A percentile compares a stretch with the other conserved stretches of the same genome.
Evolutionary conservation across 116 monocot genomes (phyloP).

Genomic region (Phalaenopsis hybrid): DNA sequence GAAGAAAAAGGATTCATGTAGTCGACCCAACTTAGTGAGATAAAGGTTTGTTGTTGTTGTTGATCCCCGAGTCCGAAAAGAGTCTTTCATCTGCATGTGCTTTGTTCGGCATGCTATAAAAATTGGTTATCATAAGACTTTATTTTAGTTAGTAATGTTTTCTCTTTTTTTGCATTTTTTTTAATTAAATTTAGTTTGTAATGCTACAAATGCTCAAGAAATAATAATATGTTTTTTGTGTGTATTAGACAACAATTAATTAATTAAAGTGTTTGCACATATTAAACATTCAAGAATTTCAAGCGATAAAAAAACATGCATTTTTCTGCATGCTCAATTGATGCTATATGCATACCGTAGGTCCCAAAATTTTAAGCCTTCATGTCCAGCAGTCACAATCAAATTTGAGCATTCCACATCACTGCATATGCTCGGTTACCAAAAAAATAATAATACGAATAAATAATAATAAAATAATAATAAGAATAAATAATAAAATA

Average conservation of each 20-base stretch:
- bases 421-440: conserved; percentile 14
- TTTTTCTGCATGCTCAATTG: background rate
- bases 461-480: too few species aligned
- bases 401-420: conserved; percentile 54
- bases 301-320: background rate
- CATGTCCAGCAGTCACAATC: conserved; percentile 69
- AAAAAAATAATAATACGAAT: background rate
- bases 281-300: background rate
- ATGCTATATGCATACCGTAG: conserved; percentile 41
- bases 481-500: background rate
- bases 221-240: background rate
- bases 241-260: background rate
- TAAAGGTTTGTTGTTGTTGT: too few species aligned
- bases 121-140: too few species aligned
- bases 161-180: too few species aligned
- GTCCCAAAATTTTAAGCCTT: conserved; percentile 93
- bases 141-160: background rate
- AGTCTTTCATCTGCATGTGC: too few species aligned
- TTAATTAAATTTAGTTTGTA: too few species aligned
- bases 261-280: background rate
- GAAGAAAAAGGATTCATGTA: too few species aligned
- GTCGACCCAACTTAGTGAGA: too few species aligned
- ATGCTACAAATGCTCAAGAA: background rate
- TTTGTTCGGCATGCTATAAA: too few species aligned
- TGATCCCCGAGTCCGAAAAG: too few species aligned